Conservation (phyloP, 345 rosid genomes). For the Eucalyptus virginea region DNA sequence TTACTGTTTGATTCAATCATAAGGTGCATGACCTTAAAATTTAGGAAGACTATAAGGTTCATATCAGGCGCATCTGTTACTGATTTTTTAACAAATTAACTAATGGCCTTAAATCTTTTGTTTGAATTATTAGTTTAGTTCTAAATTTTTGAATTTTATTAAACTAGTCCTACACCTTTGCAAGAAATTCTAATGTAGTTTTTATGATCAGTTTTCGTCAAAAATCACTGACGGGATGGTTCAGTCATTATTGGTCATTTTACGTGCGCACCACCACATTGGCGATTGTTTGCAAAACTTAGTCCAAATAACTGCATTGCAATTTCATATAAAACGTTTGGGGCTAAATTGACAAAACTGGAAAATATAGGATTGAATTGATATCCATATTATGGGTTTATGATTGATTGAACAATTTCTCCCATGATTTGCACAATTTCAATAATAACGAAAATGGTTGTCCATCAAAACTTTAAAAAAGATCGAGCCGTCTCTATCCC, state of each 20-base stretch:
- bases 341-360: accelerated
- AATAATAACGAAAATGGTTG: neutral
- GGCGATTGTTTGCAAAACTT: neutral
- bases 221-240: accelerated
- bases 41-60: neutral
- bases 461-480: neutral
- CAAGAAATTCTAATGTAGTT: neutral
- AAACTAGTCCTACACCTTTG: neutral
- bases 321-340: neutral
- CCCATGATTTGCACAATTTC: neutral
- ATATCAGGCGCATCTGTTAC: neutral
- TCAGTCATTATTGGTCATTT: accelerated
- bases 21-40: neutral
- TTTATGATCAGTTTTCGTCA: accelerated
- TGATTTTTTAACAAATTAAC: neutral
- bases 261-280: accelerated
- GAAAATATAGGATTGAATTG: neutral
- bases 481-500: neutral
- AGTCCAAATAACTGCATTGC: accelerated
- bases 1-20: neutral
- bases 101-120: neutral
- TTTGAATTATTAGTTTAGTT: accelerated
- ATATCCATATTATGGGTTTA: accelerated
- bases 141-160: neutral
- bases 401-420: neutral